These are phyloP conservation scores for Melampsora abietis-canadensis DNA, from an alignment of 1,284 basidiomycete species.

Conservation along the genomic window DNA sequence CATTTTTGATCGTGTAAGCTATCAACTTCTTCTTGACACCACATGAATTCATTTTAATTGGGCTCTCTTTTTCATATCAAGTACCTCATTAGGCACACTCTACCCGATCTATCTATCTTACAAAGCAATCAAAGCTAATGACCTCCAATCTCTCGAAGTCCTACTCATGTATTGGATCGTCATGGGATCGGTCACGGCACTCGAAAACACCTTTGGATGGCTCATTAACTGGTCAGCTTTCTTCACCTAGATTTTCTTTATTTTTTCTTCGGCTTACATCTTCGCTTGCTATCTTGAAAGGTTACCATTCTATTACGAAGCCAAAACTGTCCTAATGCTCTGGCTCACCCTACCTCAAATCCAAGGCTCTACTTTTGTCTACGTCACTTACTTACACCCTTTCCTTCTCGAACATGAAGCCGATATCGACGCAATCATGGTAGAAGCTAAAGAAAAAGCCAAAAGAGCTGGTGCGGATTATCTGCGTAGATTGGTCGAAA, in stretches of 20 bases:
- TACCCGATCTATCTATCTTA: constrained; percentile 44
- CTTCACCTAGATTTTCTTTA: not conserved
- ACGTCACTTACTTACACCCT: constrained; percentile 39
- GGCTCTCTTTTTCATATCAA: not conserved
- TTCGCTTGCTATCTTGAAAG: constrained; percentile 3
- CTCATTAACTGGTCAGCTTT: constrained; percentile 28
- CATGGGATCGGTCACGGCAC: constrained; percentile 29
- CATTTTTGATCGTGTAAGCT: constrained; percentile 37
- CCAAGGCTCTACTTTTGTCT: constrained; percentile 43
- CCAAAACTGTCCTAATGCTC: constrained; percentile 33
- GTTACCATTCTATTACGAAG: constrained; percentile 40
- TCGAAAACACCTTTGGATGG: constrained; percentile 41
- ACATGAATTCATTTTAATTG: not conserved
- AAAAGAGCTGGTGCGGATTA: constrained; percentile 26
- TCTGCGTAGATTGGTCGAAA: constrained; percentile 29
- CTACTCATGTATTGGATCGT: constrained; percentile 43
- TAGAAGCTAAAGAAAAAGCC: constrained; percentile 35
- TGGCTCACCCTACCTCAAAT: constrained; percentile 43
- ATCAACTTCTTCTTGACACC: not conserved
- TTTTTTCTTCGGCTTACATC: not conserved
- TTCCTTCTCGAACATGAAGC: constrained; percentile 39
- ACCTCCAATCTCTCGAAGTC: constrained; percentile 38
- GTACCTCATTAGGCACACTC: constrained; percentile 36
- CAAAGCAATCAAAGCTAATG: constrained; percentile 42
- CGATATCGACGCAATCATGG: constrained; percentile 33